Evolutionary conservation across 495 filamentous ascomycete genomes (phyloP).

Genomic region (Podospora bellae-mahoneyi): DNA sequence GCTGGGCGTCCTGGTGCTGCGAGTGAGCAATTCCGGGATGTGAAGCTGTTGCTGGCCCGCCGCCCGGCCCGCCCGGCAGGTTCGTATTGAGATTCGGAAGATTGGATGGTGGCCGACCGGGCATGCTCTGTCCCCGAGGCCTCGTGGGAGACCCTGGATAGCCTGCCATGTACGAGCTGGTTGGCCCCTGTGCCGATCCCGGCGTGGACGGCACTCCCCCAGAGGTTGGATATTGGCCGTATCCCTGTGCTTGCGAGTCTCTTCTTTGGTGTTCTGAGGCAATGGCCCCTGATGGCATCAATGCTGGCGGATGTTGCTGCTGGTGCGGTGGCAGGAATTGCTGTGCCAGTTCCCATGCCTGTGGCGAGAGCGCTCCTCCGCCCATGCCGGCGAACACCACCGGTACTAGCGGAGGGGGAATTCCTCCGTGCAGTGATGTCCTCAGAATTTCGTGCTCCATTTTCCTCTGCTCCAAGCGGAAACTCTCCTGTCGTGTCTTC

Average conservation of each 20-base stretch:
- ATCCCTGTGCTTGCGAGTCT: constrained; percentile 42
- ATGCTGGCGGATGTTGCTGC: constrained; percentile 50
- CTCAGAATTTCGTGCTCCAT: constrained; percentile 77
- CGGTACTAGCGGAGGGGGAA: constrained; percentile 84
- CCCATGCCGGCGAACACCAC: constrained; percentile 85
- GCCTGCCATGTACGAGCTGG: constrained; percentile 30
- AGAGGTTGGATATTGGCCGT: constrained; percentile 43
- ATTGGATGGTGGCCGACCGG: constrained; percentile 29
- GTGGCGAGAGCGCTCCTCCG: constrained; percentile 54
- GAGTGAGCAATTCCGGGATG: constrained; percentile 34
- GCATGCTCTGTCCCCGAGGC: constrained; percentile 40
- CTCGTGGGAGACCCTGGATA: constrained; percentile 45
- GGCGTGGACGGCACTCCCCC: constrained; percentile 45
- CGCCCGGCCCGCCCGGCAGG: constrained; percentile 26
- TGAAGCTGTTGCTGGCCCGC: constrained; percentile 21
- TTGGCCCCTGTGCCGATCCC: constrained; percentile 40
- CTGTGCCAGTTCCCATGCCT: constrained; percentile 69
- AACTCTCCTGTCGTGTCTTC: constrained; percentile 74
- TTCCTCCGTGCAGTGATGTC: constrained; percentile 72
- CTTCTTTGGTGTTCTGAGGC: constrained; percentile 46
- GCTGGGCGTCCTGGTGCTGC: constrained; percentile 47
- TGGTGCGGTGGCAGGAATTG: constrained; percentile 59
- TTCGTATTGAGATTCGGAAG: constrained; percentile 38
- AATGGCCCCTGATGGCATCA: constrained; percentile 47
- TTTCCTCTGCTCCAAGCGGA: constrained; percentile 74